Evolutionary conservation across 495 filamentous ascomycete genomes (phyloP).

Genomic region (Platismatia glauca): DNA sequence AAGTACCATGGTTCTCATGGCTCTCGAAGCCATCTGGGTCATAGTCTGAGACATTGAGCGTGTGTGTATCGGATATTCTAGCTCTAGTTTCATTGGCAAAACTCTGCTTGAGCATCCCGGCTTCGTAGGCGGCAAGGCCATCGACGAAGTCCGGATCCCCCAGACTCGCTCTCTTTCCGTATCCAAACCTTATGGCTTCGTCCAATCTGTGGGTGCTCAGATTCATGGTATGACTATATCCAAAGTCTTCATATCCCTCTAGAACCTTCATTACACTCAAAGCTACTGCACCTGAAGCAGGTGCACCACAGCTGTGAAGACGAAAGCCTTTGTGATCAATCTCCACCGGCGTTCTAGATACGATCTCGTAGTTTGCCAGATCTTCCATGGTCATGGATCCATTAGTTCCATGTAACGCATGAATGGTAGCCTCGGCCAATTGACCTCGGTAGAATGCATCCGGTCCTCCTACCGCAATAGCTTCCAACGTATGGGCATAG

Average conservation of each 20-base stretch:
- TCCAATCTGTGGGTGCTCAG: constrained; percentile 70
- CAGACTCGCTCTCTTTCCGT: constrained; percentile 59
- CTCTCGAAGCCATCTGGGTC: constrained; percentile 54
- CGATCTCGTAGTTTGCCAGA: constrained; percentile 55
- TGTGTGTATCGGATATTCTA: constrained; percentile 61
- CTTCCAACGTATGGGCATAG: constrained; percentile 69
- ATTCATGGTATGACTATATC: constrained; percentile 36
- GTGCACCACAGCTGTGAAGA: constrained; percentile 57
- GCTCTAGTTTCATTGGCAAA: constrained; percentile 48
- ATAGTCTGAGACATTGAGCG: constrained; percentile 61
- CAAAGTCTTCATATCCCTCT: constrained; percentile 57
- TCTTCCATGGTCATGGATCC: constrained; percentile 78
- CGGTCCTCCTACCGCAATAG: constrained; percentile 58
- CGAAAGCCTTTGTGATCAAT: constrained; percentile 63
- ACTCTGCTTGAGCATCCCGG: constrained; percentile 49
- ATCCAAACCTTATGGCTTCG: constrained; percentile 81
- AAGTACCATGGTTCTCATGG: constrained; percentile 62
- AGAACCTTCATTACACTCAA: constrained; percentile 69
- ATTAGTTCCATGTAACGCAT: constrained; percentile 49
- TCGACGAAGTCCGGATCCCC: constrained; percentile 69
- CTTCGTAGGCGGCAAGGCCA: constrained; percentile 49
- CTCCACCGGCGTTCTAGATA: constrained; percentile 47
- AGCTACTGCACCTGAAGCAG: constrained; percentile 62
- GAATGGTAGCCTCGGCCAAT: constrained; percentile 62
- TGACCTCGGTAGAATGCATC: constrained; percentile 68